Conservation (phyloP, 495 filamentous ascomycete genomes). For the Wilcoxina mikolae region DNA sequence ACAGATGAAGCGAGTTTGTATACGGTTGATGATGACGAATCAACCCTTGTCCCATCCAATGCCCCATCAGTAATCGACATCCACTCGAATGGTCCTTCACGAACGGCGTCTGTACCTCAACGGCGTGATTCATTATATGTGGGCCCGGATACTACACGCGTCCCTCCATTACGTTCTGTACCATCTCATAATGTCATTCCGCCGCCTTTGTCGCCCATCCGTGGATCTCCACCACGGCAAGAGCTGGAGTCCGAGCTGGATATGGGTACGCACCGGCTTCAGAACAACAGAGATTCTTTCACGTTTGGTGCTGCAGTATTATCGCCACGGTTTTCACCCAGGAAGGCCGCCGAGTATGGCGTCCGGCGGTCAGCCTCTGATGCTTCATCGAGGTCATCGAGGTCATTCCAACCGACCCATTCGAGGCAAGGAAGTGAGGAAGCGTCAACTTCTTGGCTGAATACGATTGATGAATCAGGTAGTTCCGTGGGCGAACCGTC, state of each 20-base stretch:
- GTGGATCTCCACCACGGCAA: background rate
- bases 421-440: constrained; percentile 43
- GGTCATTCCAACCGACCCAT: constrained; percentile 29
- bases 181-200: constrained; percentile 19
- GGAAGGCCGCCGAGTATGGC: constrained; percentile 18
- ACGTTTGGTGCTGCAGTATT: constrained; percentile 25
- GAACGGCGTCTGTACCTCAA: constrained; percentile 21
- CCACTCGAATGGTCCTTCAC: constrained; percentile 16
- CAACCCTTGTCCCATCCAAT: constrained; percentile 32
- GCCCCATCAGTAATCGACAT: constrained; percentile 31
- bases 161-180: constrained; percentile 19
- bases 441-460: constrained; percentile 82
- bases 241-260: background rate
- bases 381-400: constrained; percentile 21
- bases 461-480: constrained; percentile 91
- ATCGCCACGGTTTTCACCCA: constrained; percentile 19
- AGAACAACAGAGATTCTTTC: constrained; percentile 23
- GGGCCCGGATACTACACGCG: constrained; percentile 7
- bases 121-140: constrained; percentile 31
- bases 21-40: constrained; percentile 38
- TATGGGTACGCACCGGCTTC: background rate
- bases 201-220: constrained; percentile 17
- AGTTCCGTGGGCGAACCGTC: constrained; percentile 40
- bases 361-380: constrained; percentile 30
- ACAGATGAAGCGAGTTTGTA: constrained; percentile 35